Evolutionary conservation across 2,329 filamentous ascomycete genomes (phyloP).

Genomic region (Nannizziopsis arthrosporioides): DNA sequence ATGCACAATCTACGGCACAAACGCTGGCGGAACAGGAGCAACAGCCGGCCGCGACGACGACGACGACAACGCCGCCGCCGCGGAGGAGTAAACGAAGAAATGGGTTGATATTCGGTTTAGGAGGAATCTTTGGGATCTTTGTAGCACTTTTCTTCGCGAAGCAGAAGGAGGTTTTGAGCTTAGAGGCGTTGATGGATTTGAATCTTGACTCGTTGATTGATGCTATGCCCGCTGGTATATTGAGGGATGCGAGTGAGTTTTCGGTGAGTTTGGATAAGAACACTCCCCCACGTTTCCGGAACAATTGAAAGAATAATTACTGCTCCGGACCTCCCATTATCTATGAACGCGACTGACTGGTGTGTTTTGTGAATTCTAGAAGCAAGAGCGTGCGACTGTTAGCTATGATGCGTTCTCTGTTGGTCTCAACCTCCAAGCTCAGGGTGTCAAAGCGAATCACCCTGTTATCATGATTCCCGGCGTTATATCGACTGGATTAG

Average conservation of each 20-base stretch:
- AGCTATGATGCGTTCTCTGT: constrained; percentile 91
- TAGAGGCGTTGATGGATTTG: constrained; percentile 58
- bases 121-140: constrained; percentile 82
- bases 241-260: constrained; percentile 75
- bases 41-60: background rate
- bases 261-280: constrained; percentile 46
- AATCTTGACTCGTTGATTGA: constrained; percentile 81
- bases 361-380: constrained; percentile 32
- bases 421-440: constrained; percentile 65
- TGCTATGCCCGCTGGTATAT: constrained; percentile 71
- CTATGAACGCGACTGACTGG: constrained; percentile 10
- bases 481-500: constrained; percentile 91
- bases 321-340: background rate
- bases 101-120: constrained; percentile 74
- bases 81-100: constrained; percentile 57
- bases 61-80: constrained; percentile 15
- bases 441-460: constrained; percentile 71
- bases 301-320: no score
- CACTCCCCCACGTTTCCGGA: no score
- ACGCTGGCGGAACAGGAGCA: background rate
- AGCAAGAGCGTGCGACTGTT: constrained; percentile 75
- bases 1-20: background rate
- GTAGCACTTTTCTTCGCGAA: constrained; percentile 81
- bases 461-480: constrained; percentile 95
- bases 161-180: constrained; percentile 76